A percentile compares a stretch with the other conserved stretches of the same genome.
Evolutionary conservation across 2,329 filamentous ascomycete species (phyloP).

Genomic region (Aspergillus sp.): DNA sequence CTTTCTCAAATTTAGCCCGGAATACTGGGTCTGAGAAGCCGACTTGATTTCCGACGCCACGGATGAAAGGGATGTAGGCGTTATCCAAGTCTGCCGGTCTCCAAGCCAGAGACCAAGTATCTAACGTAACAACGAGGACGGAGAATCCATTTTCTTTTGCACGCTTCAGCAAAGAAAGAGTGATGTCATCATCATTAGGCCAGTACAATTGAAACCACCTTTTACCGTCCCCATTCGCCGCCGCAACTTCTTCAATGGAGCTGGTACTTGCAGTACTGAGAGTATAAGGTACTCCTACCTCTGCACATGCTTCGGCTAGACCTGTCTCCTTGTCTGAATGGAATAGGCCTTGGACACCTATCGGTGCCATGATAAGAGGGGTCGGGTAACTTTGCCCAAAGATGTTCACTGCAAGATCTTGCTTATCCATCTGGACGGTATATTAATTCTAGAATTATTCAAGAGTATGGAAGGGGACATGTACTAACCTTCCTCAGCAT

Average conservation of each 20-base stretch:
- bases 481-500: constrained; percentile 43
- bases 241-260: constrained; percentile 66
- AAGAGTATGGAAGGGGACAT: not conserved
- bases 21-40: constrained; percentile 70
- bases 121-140: constrained; percentile 69
- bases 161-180: constrained; percentile 60
- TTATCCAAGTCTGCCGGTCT: constrained; percentile 66
- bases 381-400: constrained; percentile 51
- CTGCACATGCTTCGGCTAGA: constrained; percentile 61
- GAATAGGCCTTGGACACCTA: constrained; percentile 69
- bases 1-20: constrained; percentile 54
- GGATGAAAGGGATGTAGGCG: constrained; percentile 55
- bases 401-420: constrained; percentile 53
- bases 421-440: constrained; percentile 28
- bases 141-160: constrained; percentile 63
- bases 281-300: constrained; percentile 64
- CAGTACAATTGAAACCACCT: constrained; percentile 77
- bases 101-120: constrained; percentile 68
- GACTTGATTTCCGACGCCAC: constrained; percentile 58
- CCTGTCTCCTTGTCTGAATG: constrained; percentile 66
- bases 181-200: constrained; percentile 66
- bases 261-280: constrained; percentile 65
- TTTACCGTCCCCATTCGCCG: constrained; percentile 56
- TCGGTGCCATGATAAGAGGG: constrained; percentile 64
- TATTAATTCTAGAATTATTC: not conserved